Evolutionary conservation across 2,329 filamentous ascomycete species (phyloP), one percentile per base, ranked within the genome.

Genomic region (Botrytis pseudocinerea): DNA sequence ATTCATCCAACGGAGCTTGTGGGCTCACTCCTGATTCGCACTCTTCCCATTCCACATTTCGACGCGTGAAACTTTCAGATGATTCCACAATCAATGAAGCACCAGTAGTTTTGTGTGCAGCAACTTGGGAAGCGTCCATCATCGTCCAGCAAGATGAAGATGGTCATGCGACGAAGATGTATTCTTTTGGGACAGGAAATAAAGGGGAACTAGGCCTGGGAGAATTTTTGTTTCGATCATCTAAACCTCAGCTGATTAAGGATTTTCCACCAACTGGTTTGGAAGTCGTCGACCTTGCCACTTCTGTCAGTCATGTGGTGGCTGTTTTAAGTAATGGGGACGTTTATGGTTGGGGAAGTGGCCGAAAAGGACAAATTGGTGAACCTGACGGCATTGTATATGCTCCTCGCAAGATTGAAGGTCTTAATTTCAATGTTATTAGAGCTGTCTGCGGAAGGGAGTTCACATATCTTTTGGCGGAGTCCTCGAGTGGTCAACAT

Each of bases 291-390:
- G 87, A 91, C 73, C 80, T 98, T 40, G 85, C 91, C 2, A 92
- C 93, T 18, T 90, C 92, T 46, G 92, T 97, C 85, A 90, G 89
- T 35, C 96, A 99, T 80, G 89, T 90, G 0, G 88, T 97, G 25
- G 89, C 85, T 2, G 87, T 98, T 0, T 82, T 97, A 5, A 87
- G 87, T 61, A 91, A 92, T 79, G 95, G 95, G 0, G 87, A 92
- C 25, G 90, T 91, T 1, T 97, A 92, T 80, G 95, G 94, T 3
- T 98, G 95, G 95, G 96, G 96, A 0, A 93, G 90, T 78, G 91
- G 92, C 22, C 88, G 94, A 38, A 96, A 97, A 80, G 93, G 93
- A 0, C 95, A 99, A 81, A 83, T 97, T 1, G 95, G 94, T 0
- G 82, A 84, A 60, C 86, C 87, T 0, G 83, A 83, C 42, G 84